Base-by-base conservation (phyloP, 2,329 filamentous ascomycete genomes). In the Neocucurbitaria cava region DNA sequence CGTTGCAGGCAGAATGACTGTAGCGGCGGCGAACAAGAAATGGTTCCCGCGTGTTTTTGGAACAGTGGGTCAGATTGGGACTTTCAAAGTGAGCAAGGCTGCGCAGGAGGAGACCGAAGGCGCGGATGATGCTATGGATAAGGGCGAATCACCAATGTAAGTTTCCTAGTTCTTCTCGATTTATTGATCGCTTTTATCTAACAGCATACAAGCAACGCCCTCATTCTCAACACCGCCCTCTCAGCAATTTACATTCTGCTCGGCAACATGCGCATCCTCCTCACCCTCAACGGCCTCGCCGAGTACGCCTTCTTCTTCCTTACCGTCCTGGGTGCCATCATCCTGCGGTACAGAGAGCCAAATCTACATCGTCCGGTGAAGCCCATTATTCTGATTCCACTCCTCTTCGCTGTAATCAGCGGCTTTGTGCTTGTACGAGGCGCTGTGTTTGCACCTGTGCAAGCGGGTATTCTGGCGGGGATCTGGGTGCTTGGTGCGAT, bases 261-360 rank as follows among this genome's bases (percentile, higher is more conserved):
- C 0, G 86, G 85, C 6, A 85, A 82, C 67, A 88, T 88, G 78
- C 82, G 86, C 17, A 83, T 84, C 1, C 78, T 88, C 0, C 71
- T 88, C 9, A 88, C 85, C 0, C 83, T 76, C 33, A 76, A 76
- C 24, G 73, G 73, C 1, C 63, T 76, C 7, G 71, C 68, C 1
- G 73, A 75, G 43, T 88, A 86, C 59, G 82, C 84, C 0, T 88
- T 88, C 73, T 88, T 88, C 77, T 87, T 88, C 69, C 75, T 88
- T 10, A 85, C 85, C 0, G 85, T 88, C 0, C 65, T 87, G 0
- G 86, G 85, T 0, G 84, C 83, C 1, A 78, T 88, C 5, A 74
- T 87, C 7, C 68, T 88, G 41, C 80, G 86, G 2, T 81, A 80
- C 54, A 79, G 82, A 0, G 84, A 88, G 66, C 86, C 86, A 0